A percentile compares a stretch with the other conserved stretches of the same genome.
Evolutionary conservation across 208 protist species (phyloP).

Genomic region (Acanthamoeba healyi): DNA sequence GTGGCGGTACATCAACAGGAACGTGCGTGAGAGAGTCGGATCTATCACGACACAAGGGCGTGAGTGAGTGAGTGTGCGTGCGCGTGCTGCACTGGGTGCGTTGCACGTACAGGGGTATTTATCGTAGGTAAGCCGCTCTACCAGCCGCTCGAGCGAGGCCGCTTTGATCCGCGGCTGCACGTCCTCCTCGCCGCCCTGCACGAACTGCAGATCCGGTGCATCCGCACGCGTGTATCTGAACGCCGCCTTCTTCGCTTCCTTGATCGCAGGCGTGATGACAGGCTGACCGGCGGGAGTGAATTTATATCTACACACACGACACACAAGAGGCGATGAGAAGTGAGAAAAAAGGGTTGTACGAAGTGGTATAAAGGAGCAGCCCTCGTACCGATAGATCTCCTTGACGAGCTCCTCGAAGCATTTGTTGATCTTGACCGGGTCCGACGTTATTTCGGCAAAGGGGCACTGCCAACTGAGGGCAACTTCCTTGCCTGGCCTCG

Average conservation of each 20-base stretch:
- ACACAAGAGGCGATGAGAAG: background rate
- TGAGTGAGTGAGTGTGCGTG: background rate
- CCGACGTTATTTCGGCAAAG: slow-evolving; percentile 29
- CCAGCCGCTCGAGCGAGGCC: slow-evolving; percentile 40
- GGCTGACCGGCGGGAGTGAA: slow-evolving; percentile 31
- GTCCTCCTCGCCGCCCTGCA: slow-evolving; percentile 16
- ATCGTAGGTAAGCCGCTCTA: slow-evolving; percentile 54
- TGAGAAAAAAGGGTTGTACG: background rate
- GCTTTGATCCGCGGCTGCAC: slow-evolving; percentile 61
- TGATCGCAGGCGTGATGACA: slow-evolving; percentile 12
- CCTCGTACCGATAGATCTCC: slow-evolving; percentile 63
- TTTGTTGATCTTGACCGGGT: slow-evolving; percentile 1
- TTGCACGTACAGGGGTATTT: slow-evolving; percentile 64
- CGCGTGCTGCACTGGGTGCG: background rate
- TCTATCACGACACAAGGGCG: background rate
- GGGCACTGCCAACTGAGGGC: slow-evolving; percentile 59
- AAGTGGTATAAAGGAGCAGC: too few species aligned
- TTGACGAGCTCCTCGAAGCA: slow-evolving; percentile 59
- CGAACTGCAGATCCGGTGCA: slow-evolving; percentile 48
- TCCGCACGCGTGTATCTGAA: slow-evolving; percentile 37
- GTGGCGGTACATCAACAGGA: slow-evolving; percentile 56
- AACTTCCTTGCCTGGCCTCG: slow-evolving; percentile 25
- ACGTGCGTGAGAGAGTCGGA: slow-evolving; percentile 19
- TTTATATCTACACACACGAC: background rate
- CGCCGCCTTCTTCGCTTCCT: slow-evolving; percentile 46